A percentile compares a stretch with the other conserved stretches of the same genome.
These are phyloP conservation scores for Cymbopogon citratus DNA, from an alignment of 176 grass and related monocot species.

Conservation along the genomic window DNA sequence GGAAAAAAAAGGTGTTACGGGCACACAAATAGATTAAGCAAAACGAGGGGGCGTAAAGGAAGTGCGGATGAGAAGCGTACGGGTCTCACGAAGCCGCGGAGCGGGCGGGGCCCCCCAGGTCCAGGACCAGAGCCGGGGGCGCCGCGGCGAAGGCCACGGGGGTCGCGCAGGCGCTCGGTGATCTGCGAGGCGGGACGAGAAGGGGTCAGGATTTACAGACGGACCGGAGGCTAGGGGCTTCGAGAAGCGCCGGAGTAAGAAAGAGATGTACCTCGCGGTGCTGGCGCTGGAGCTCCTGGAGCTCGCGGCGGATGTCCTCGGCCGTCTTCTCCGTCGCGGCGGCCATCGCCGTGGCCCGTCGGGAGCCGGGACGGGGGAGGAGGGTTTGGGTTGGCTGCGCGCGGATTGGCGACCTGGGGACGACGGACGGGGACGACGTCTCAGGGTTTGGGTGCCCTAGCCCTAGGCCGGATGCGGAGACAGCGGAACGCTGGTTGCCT, in stretches of 20 bases:
- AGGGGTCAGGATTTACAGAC: conserved; percentile 31
- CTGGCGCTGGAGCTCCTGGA: conserved; percentile 95
- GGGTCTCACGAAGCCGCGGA: conserved; percentile 61
- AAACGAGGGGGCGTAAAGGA: background rate
- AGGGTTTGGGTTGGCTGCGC: conserved; percentile 25
- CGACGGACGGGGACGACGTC: conserved; percentile 9
- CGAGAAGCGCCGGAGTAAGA: background rate
- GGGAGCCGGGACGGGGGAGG: background rate
- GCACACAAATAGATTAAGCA: background rate
- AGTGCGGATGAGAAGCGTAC: conserved; percentile 35
- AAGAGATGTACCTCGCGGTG: conserved; percentile 62
- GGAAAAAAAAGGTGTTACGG: background rate
- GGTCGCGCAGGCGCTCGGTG: conserved; percentile 83
- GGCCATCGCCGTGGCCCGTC: conserved; percentile 34
- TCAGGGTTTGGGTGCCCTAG: conserved; percentile 38
- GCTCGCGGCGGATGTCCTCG: conserved; percentile 86
- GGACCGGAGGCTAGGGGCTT: background rate
- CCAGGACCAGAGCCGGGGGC: conserved; percentile 6
- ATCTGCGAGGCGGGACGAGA: conserved; percentile 38
- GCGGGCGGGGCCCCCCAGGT: conserved; percentile 33
- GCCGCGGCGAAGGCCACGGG: conserved; percentile 72
- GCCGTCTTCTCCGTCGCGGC: conserved; percentile 70
- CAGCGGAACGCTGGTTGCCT: no score
- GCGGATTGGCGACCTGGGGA: background rate
- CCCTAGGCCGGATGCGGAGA: background rate